Conservation (phyloP, 257 asterid genomes). For the Nyctanthes arbortristis region DNA sequence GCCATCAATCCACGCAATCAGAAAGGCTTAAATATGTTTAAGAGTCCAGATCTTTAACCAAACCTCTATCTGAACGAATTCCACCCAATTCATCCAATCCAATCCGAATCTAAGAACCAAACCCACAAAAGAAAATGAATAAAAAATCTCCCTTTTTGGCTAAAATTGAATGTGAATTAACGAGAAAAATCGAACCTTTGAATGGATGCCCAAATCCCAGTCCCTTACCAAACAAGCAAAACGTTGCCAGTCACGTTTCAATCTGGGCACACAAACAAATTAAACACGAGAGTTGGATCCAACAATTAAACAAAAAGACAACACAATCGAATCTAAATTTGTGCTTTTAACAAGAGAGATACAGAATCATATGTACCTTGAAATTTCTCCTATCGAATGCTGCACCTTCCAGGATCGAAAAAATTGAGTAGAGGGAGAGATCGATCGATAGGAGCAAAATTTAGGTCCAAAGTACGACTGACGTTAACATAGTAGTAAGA, state of each 20-base stretch:
- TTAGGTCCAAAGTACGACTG: too few species aligned
- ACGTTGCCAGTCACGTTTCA: slow-evolving; percentile 44
- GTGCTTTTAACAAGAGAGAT: too few species aligned
- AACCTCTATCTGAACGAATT: slow-evolving; percentile 20
- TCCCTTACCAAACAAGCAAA: slow-evolving; percentile 33
- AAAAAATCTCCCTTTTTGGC: slow-evolving; percentile 22
- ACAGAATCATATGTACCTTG: too few species aligned
- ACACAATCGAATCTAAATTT: neutral
- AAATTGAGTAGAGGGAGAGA: too few species aligned
- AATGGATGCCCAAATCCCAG: slow-evolving; percentile 42
- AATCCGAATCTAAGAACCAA: slow-evolving; percentile 32
- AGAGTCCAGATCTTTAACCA: slow-evolving; percentile 32
- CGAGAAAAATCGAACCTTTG: slow-evolving; percentile 23
- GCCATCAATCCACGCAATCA: slow-evolving; percentile 63
- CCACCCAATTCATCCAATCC: slow-evolving; percentile 35
- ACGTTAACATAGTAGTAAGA: too few species aligned
- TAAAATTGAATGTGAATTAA: slow-evolving; percentile 12
- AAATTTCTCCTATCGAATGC: too few species aligned
- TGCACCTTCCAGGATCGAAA: too few species aligned
- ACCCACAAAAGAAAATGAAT: slow-evolving; percentile 9
- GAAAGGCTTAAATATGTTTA: slow-evolving; percentile 22
- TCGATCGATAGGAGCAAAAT: too few species aligned
- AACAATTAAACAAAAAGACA: neutral
- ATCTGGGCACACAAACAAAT: slow-evolving; percentile 29
- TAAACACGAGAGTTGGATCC: slow-evolving; percentile 16